Conservation (phyloP, 306 rosid species). For the Acacia melanoxylon region DNA sequence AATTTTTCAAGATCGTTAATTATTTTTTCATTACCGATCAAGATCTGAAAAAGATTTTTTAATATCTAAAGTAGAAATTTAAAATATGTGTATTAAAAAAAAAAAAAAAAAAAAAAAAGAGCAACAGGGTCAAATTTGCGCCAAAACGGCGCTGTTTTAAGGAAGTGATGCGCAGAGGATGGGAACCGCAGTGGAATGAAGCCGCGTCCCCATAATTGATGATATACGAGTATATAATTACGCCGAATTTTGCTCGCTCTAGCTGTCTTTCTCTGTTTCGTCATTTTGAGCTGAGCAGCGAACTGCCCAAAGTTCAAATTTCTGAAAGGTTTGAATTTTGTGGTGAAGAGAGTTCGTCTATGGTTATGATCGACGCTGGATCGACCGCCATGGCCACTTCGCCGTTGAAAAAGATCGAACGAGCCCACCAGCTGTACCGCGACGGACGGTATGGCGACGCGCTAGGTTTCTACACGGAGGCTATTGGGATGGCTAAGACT, state of each 20-base stretch:
- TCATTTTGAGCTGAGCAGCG: not conserved
- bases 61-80: too few relatives aligned
- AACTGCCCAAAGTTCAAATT: not conserved
- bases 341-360: not conserved
- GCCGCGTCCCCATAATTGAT: not conserved
- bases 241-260: not conserved
- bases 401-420: constrained; percentile 71
- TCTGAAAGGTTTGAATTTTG: not conserved
- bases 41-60: too few relatives aligned
- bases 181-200: too few relatives aligned
- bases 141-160: too few relatives aligned
- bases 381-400: constrained; percentile 49
- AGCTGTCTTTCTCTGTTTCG: not conserved
- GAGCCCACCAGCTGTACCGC: constrained; percentile 84
- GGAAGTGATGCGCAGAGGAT: too few relatives aligned
- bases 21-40: too few relatives aligned
- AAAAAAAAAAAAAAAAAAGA: too few relatives aligned
- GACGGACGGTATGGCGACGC: constrained; percentile 82
- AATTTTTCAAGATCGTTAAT: too few relatives aligned
- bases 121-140: too few relatives aligned
- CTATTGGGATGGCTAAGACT: constrained; percentile 69
- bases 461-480: constrained; percentile 81
- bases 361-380: not conserved
- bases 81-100: too few relatives aligned
- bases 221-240: not conserved